Evolutionary conservation across 805 yeast genomes (phyloP), one percentile per base, ranked within the genome.

Genomic region (Vanderwaltozyma tropicalis): DNA sequence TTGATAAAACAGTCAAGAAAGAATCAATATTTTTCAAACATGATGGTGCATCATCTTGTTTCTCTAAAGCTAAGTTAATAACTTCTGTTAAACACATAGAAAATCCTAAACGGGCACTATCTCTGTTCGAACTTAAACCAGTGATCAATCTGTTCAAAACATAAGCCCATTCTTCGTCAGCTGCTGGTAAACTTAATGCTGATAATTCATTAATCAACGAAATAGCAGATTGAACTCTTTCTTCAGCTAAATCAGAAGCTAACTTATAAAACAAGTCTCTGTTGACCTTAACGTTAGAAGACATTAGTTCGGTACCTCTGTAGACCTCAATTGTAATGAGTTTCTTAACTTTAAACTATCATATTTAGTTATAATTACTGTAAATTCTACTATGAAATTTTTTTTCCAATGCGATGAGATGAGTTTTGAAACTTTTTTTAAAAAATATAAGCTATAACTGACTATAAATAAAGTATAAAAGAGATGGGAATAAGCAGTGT

Each of bases 51-150:
- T 33, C 31, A 13, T 34, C 39, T 21, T 27, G 27, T 29, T 29
- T 69, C 32, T 53, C 43, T 16, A 58, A 37, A 25, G 64, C 48
- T 55, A 63, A 26, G 62, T 61, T 56, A 47, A 67, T 35, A 1
- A 80, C 61, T 56, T 89, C 96, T 0, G 88, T 75, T 31, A 89
- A 62, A 32, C 95, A 89, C 70, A 85, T 74, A 2, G 95, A 83
- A 52, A 80, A 89, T 4, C 97, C 97, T 21, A 84, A 61, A 40
- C 96, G 67, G 1, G 95, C 92, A 34, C 86, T 71, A 18, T 82
- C 94, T 50, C 92, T 73, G 13, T 87, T 72, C 5, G 95, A 81
- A 4, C 86, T 68, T 24, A 89, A 63, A 36, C 97, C 96, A 44
- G 77, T 79, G 45, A 85, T 71, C 44, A 89, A 66, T 52, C 97